Evolutionary conservation across 164 flowering plant genomes (phyloP).

Genomic region (grape (Vitis vinifera)): DNA sequence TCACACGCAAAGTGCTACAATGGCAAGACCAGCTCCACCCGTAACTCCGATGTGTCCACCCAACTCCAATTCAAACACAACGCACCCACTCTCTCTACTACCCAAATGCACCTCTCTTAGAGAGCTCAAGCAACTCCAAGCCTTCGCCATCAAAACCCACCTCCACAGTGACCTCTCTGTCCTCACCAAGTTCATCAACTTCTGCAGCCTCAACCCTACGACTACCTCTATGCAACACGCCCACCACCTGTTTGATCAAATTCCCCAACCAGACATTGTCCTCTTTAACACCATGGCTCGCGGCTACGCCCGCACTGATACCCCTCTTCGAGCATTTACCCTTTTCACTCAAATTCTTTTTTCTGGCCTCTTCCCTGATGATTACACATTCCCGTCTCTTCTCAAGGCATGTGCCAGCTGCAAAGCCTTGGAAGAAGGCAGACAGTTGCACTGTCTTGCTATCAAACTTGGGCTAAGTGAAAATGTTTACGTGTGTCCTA

Average conservation of each 20-base stretch:
- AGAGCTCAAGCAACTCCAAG: constrained; percentile 71
- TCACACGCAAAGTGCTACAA: neutral
- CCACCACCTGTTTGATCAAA: constrained; percentile 52
- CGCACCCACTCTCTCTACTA: constrained; percentile 37
- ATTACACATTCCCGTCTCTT: constrained; percentile 64
- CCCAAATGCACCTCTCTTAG: constrained; percentile 47
- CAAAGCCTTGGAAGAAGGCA: constrained; percentile 58
- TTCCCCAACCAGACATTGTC: constrained; percentile 51
- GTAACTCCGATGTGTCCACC: constrained; percentile 14
- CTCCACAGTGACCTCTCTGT: constrained; percentile 47
- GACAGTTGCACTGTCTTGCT: constrained; percentile 53
- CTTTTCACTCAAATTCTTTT: constrained; percentile 36
- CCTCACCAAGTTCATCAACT: constrained; percentile 51
- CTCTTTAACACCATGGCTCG: constrained; percentile 62
- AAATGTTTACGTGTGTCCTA: constrained; percentile 47
- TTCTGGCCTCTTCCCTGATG: constrained; percentile 46
- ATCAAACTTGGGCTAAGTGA: constrained; percentile 43
- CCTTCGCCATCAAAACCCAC: constrained; percentile 47
- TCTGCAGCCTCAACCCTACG: constrained; percentile 38
- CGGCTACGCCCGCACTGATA: constrained; percentile 52
- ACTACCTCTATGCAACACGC: constrained; percentile 46
- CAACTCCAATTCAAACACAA: constrained; percentile 13
- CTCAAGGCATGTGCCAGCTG: constrained; percentile 58
- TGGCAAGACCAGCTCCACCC: constrained; percentile 24
- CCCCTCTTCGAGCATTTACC: constrained; percentile 36